Evolutionary conservation across 2,329 filamentous ascomycete genomes (phyloP), one percentile per base, ranked within the genome.

Genomic region (Arthroderma uncinatum): DNA sequence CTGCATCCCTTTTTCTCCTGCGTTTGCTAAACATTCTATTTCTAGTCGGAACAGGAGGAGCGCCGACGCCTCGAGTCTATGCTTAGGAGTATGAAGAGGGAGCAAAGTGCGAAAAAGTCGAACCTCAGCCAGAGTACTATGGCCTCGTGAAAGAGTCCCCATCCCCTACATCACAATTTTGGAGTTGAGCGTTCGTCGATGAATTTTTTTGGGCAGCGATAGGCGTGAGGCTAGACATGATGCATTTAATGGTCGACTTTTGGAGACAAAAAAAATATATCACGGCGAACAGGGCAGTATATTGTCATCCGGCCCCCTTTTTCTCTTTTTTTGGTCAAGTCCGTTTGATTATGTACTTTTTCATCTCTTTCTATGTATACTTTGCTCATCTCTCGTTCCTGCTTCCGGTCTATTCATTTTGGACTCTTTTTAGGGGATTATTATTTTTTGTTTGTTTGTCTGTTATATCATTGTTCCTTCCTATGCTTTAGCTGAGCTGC

Each of bases 41-140:
- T 53, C 62, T 63, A 88, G 85, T 78, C 77, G 60, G 85, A 88
- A 70, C 84, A 88, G 78, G 84, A 86, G 71, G 84, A 87, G 71
- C 78, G 84, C 50, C 78, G 83, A 53, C 79, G 79, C 66, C 71
- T 87, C n/a, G 85, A 88, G 71, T 76, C 78, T 42, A 72, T 84
- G 59, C 71, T 88, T 30, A 78, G 84, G 48, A 74, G 63, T 62
- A 63, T 74, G 59, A 73, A 67, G 64, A 74, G 72, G 64, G 74
- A 77, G 58, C 69, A 71, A 40, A 63, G 66, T 54, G 65, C 62
- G 36, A 66, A 66, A 63, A 73, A 70, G 57, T 66, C 67, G 30
- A 63, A 64, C 57, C 61, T 66, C 53, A 70, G 66, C 57, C 70
- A 68, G 42, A 65, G 63, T 53, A 67, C 67, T 39, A 66, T 67